Conservation (phyloP, 345 rosid genomes). For the Brassica nigra region DNA sequence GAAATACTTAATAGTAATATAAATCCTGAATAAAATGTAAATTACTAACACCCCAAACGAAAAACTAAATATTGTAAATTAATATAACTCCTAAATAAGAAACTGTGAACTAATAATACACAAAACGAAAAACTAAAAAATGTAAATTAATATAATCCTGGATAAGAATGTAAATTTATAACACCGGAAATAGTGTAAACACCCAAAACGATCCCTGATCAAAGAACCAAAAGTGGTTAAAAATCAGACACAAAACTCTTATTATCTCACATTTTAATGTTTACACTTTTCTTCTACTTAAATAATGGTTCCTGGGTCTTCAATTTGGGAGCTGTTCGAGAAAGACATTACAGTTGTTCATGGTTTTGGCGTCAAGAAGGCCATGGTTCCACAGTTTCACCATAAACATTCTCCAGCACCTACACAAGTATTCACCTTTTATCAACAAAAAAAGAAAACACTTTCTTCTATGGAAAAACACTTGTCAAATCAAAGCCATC, state of each 20-base stretch:
- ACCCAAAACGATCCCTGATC: neutral
- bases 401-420: constrained; percentile 98
- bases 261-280: neutral
- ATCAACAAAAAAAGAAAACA: neutral
- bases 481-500: constrained; percentile 1
- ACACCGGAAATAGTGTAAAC: neutral
- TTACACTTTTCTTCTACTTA: constrained; percentile 12
- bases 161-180: neutral
- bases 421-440: constrained; percentile 36
- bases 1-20: neutral
- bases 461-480: neutral
- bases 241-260: constrained; percentile 20
- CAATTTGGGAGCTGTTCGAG: constrained; percentile 52
- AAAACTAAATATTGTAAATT: constrained; percentile 9
- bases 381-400: constrained; percentile 98
- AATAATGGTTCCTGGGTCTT: constrained; percentile 34
- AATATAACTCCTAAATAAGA: neutral
- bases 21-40: constrained; percentile 2
- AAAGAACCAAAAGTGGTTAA: neutral
- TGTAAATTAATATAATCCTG: neutral
- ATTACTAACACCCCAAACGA: constrained; percentile 1
- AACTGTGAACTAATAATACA: neutral
- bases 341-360: constrained; percentile 81
- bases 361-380: constrained; percentile 76
- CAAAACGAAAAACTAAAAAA: neutral